Percentiles rank a stretch among this genome's conserved stretches.
Conservation (phyloP, 257 asterid species). For the Solanum rostratum region DNA sequence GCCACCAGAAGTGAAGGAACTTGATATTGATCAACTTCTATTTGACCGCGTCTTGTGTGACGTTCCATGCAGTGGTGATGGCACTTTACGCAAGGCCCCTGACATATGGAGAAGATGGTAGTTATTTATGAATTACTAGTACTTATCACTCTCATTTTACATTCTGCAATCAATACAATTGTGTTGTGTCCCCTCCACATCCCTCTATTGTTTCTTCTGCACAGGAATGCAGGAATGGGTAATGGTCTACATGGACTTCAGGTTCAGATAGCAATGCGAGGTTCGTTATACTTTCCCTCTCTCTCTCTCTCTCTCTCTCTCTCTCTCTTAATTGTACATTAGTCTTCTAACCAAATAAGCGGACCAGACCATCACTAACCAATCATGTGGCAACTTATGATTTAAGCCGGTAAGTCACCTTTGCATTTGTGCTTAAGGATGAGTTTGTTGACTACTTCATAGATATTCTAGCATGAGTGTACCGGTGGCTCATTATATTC, state of each 20-base stretch:
- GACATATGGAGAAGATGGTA: slow-evolving; percentile 99
- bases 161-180: neutral
- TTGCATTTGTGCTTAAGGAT: neutral
- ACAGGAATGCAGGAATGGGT: slow-evolving; percentile 83
- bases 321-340: neutral
- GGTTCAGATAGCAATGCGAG: slow-evolving; percentile 96
- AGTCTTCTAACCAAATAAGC: neutral
- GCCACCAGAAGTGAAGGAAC: slow-evolving; percentile 28
- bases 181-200: neutral
- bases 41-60: slow-evolving; percentile 98
- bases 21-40: slow-evolving; percentile 53
- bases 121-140: neutral
- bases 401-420: neutral
- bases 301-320: neutral
- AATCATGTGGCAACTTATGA: neutral
- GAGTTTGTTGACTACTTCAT: neutral
- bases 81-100: slow-evolving; percentile 97
- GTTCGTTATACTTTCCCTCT: slow-evolving; percentile 16
- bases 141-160: neutral
- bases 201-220: neutral
- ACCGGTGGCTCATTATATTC: neutral
- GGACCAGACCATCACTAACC: neutral
- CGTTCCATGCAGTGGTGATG: slow-evolving; percentile 99
- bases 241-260: slow-evolving; percentile 92
- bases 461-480: neutral